Conservation (phyloP, 2,329 filamentous ascomycete genomes). For the Periconia macrospinosa region DNA sequence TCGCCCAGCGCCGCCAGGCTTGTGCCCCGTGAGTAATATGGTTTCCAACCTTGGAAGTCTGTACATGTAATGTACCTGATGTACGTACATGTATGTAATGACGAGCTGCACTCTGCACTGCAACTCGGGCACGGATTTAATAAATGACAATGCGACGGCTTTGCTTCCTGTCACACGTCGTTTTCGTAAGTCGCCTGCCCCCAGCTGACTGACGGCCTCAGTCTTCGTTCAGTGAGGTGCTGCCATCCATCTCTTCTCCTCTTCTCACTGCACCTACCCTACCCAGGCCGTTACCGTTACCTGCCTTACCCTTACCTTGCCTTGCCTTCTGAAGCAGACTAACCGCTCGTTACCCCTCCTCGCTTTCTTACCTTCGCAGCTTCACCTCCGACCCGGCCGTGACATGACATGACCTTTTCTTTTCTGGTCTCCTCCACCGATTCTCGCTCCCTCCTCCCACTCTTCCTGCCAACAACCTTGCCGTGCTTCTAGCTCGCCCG, state of each 20-base stretch:
- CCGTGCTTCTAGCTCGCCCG: conserved; percentile 20
- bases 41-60: no score
- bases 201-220: conserved; percentile 10
- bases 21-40: no score
- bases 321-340: conserved; percentile 2
- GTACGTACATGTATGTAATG: conserved; percentile 5
- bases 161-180: conserved; percentile 3
- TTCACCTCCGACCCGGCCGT: background rate
- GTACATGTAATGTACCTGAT: background rate
- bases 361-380: background rate
- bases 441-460: conserved; percentile 2
- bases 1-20: no score
- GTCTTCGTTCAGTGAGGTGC: background rate
- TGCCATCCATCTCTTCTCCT: no score
- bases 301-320: conserved; percentile 6
- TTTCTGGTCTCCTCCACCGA: background rate
- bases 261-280: background rate
- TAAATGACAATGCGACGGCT: conserved; percentile 2
- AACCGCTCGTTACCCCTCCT: conserved; percentile 1
- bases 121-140: background rate
- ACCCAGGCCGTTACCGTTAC: no score
- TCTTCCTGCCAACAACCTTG: conserved; percentile 16
- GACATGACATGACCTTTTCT: background rate
- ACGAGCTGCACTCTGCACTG: conserved; percentile 1
- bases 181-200: conserved; percentile 1